phyloP scores from a whole-genome alignment of 495 filamentous ascomycete genomes.

The Tuber calosporum region DNA sequence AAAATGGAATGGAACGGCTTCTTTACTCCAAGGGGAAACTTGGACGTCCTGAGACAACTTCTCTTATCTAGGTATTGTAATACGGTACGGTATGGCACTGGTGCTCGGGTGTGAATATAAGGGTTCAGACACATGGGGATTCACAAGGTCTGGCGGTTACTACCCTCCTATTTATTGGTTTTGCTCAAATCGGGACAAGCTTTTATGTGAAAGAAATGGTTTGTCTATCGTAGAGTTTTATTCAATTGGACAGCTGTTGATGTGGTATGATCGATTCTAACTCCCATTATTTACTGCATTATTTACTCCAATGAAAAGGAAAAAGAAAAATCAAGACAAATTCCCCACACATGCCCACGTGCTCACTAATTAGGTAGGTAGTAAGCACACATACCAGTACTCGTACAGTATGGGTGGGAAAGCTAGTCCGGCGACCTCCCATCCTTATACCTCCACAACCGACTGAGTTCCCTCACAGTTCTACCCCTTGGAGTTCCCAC shows the following conservation, averaged over 20 bases:
- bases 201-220: neutral
- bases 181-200: neutral
- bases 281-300: neutral
- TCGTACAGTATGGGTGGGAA: too few relatives aligned
- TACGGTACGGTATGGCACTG: neutral
- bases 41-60: too few relatives aligned
- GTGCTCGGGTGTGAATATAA: neutral
- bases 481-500: constrained; percentile 13
- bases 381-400: neutral
- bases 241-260: neutral
- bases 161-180: neutral
- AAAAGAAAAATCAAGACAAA: neutral
- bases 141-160: neutral
- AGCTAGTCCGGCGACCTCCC: constrained; percentile 50
- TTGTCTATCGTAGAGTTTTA: neutral
- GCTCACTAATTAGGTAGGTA: neutral
- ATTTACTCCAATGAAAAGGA: neutral
- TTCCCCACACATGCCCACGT: neutral
- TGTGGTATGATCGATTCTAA: neutral
- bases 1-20: too few relatives aligned
- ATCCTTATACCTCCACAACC: constrained; percentile 68
- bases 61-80: too few relatives aligned
- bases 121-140: neutral
- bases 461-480: constrained; percentile 60
- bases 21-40: too few relatives aligned